phyloP scores from a whole-genome alignment of 495 filamentous ascomycete genomes.

The Penicillium bialowiezense region DNA sequence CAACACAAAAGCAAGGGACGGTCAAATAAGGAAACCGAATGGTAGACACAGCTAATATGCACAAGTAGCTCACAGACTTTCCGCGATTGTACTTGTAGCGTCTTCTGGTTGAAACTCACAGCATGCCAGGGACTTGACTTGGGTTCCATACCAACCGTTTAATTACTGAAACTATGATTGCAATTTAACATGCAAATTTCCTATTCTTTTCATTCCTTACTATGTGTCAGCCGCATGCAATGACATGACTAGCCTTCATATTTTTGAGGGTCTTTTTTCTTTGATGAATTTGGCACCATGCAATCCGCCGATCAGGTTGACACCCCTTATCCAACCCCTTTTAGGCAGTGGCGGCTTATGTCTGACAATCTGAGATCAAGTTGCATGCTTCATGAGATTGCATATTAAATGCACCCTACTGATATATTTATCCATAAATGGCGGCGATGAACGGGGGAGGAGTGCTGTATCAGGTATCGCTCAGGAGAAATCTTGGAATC shows the following conservation, averaged over 20 bases:
- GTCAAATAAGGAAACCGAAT: constrained; percentile 13
- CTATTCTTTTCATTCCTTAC: background rate
- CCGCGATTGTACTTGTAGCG: constrained; percentile 1
- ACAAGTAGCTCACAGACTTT: constrained; percentile 16
- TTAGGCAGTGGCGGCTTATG: background rate
- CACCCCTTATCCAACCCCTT: constrained; percentile 5
- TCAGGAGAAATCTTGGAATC: background rate
- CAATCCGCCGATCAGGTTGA: constrained; percentile 15
- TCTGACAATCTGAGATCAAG: background rate
- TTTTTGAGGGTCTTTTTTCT: constrained; percentile 10
- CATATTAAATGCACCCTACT: background rate
- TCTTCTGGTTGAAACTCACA: constrained; percentile 6
- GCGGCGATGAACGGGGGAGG: background rate
- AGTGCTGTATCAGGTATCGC: constrained; percentile 3
- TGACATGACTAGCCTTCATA: background rate
- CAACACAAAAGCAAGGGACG: constrained; percentile 25
- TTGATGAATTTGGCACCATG: constrained; percentile 10
- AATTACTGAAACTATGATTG: background rate
- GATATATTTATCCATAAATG: background rate
- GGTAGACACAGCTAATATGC: constrained; percentile 14
- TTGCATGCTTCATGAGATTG: background rate
- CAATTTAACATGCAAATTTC: background rate
- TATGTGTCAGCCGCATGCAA: background rate
- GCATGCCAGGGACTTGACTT: constrained; percentile 16
- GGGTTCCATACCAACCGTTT: background rate